A percentile compares a stretch with the other conserved stretches of the same genome.
Evolutionary conservation across 1,284 basidiomycete genomes (phyloP).

Genomic region (Ceratobasidium sp.): DNA sequence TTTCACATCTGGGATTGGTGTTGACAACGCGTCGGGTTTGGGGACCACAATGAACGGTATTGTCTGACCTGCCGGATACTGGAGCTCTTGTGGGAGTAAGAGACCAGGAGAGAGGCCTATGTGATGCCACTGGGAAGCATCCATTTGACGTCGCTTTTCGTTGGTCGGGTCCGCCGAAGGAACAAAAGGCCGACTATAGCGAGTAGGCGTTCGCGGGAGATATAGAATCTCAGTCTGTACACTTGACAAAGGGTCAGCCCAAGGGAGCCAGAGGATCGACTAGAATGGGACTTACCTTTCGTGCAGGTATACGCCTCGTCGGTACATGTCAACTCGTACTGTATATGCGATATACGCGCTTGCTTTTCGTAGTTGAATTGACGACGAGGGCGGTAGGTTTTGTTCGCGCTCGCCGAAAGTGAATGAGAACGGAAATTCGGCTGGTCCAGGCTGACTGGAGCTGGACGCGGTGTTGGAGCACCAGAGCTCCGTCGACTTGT

Average conservation of each 20-base stretch:
- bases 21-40: too few relatives aligned
- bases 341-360: constrained; percentile 25
- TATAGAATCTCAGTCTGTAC: constrained; percentile 31
- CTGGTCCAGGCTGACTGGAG: background rate
- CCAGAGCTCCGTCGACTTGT: constrained; percentile 24
- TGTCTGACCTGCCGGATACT: constrained; percentile 14
- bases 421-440: constrained; percentile 26
- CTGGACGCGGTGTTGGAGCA: background rate
- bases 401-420: background rate
- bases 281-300: background rate
- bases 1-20: background rate
- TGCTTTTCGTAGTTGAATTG: constrained; percentile 15
- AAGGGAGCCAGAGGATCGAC: background rate
- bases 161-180: constrained; percentile 23
- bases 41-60: constrained; percentile 18
- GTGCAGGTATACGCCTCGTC: constrained; percentile 31
- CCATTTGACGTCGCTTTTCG: constrained; percentile 34
- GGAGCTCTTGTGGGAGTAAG: constrained; percentile 8
- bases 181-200: constrained; percentile 25
- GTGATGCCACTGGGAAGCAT: constrained; percentile 10
- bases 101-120: background rate
- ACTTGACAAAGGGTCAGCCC: background rate
- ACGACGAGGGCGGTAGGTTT: constrained; percentile 17
- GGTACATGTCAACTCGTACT: constrained; percentile 37
- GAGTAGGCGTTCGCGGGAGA: constrained; percentile 27